These are phyloP conservation scores for Francoa sonchifolia DNA, from an alignment of 441 rosid species.

Conservation along the genomic window DNA sequence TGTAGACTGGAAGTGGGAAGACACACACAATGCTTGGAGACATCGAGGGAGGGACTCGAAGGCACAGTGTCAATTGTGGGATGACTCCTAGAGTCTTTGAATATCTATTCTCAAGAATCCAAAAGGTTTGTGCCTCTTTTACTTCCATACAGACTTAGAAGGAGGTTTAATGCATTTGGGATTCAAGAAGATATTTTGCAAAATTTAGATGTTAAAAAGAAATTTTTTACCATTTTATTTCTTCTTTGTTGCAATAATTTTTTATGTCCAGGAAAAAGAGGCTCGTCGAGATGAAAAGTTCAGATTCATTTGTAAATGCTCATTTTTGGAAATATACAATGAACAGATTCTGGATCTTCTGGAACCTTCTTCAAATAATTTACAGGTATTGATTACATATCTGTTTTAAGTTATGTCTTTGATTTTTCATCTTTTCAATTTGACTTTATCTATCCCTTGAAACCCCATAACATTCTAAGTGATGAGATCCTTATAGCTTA, in stretches of 20 bases:
- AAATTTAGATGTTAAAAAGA: too few relatives aligned
- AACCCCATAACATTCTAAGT: not conserved
- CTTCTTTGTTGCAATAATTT: not conserved
- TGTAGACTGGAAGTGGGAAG: constrained; percentile 98
- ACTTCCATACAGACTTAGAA: not conserved
- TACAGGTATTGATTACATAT: constrained; percentile 47
- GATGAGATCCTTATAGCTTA: too few relatives aligned
- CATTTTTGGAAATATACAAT: constrained; percentile 92
- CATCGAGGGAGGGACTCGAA: constrained; percentile 84
- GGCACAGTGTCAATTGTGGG: constrained; percentile 91
- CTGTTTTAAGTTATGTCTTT: constrained; percentile 1
- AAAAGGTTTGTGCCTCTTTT: constrained; percentile 37
- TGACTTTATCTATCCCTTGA: too few relatives aligned
- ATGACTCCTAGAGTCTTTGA: constrained; percentile 98
- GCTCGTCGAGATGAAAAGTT: constrained; percentile 70
- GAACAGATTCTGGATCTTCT: constrained; percentile 95
- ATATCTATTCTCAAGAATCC: constrained; percentile 78
- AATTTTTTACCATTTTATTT: not conserved
- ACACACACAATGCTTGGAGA: constrained; percentile 99
- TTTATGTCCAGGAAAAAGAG: constrained; percentile 96
- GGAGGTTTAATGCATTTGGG: not conserved
- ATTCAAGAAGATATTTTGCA: too few relatives aligned
- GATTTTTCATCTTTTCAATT: too few relatives aligned
- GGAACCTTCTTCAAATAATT: constrained; percentile 74
- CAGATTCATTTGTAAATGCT: constrained; percentile 75